These are phyloP conservation scores for Suillus subaureus DNA, from an alignment of 768 basidiomycete species.

Conservation along the genomic window DNA sequence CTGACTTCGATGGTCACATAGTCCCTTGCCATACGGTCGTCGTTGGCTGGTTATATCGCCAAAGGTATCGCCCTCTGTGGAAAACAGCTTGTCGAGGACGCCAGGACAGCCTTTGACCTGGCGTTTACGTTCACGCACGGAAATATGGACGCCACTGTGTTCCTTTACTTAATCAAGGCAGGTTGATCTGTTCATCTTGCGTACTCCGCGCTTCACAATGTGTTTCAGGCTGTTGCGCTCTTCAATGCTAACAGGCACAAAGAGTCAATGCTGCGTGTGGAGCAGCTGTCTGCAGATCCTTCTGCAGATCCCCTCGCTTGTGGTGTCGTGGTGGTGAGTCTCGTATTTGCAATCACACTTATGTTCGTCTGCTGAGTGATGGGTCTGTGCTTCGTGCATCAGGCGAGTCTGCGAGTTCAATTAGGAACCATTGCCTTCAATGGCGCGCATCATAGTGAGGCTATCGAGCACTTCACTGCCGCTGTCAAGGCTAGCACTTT, in stretches of 20 bases:
- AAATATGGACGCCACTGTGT: neutral
- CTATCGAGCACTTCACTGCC: neutral
- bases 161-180: neutral
- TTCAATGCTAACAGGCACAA: neutral
- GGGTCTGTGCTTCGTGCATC: neutral
- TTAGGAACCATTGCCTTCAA: neutral
- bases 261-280: neutral
- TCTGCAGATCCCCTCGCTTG: neutral
- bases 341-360: neutral
- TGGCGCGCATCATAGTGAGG: neutral
- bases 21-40: neutral
- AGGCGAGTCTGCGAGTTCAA: neutral
- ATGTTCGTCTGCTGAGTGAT: neutral
- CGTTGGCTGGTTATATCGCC: neutral
- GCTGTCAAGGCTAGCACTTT: neutral
- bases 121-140: neutral
- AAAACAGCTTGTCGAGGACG: neutral
- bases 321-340: neutral
- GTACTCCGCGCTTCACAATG: neutral
- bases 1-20: neutral
- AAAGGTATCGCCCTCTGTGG: neutral
- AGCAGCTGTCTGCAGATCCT: neutral
- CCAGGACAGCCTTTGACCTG: neutral
- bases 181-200: neutral
- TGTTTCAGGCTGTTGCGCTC: neutral